These are phyloP conservation scores for Athelia psychrophila DNA, from an alignment of 1,284 basidiomycete genomes.

Conservation along the genomic window DNA sequence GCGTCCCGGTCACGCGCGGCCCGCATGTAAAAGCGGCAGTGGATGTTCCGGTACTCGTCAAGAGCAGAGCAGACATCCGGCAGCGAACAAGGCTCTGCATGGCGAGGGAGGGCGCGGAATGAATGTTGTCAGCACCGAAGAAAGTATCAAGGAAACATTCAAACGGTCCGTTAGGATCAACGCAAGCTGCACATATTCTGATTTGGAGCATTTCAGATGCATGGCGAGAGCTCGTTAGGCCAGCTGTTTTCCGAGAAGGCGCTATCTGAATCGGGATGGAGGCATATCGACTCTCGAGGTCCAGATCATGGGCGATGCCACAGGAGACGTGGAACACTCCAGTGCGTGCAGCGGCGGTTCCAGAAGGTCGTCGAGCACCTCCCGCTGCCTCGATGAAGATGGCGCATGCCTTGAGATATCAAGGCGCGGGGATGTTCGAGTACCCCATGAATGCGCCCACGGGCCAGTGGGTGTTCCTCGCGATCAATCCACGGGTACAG, in stretches of 20 bases:
- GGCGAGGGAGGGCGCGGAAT: conserved; percentile 77
- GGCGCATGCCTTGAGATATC: conserved; percentile 40
- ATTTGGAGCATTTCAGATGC: conserved; percentile 5
- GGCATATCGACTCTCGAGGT: conserved; percentile 75
- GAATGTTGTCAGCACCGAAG: conserved; percentile 47
- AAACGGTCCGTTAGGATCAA: conserved; percentile 31
- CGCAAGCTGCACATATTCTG: conserved; percentile 46
- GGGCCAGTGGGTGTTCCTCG: conserved; percentile 65
- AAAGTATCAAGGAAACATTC: conserved; percentile 32
- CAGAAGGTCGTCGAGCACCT: conserved; percentile 72
- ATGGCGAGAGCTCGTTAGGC: conserved; percentile 46
- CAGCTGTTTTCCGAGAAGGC: conserved; percentile 68
- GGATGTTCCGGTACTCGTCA: conserved; percentile 42
- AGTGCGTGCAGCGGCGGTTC: conserved; percentile 68
- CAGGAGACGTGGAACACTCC: conserved; percentile 57
- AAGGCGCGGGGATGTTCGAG: conserved; percentile 61
- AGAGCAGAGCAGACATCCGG: conserved; percentile 48
- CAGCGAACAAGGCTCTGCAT: conserved; percentile 68
- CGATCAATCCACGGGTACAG: conserved; percentile 74
- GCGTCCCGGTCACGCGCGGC: conserved; percentile 57
- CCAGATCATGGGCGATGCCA: conserved; percentile 65
- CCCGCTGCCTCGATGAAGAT: conserved; percentile 47
- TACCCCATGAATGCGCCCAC: conserved; percentile 60
- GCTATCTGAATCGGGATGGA: conserved; percentile 52
- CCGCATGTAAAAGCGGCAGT: conserved; percentile 45